These are phyloP conservation scores for Fraxinus paxiana DNA, from an alignment of 305 asterid species.

Conservation along the genomic window DNA sequence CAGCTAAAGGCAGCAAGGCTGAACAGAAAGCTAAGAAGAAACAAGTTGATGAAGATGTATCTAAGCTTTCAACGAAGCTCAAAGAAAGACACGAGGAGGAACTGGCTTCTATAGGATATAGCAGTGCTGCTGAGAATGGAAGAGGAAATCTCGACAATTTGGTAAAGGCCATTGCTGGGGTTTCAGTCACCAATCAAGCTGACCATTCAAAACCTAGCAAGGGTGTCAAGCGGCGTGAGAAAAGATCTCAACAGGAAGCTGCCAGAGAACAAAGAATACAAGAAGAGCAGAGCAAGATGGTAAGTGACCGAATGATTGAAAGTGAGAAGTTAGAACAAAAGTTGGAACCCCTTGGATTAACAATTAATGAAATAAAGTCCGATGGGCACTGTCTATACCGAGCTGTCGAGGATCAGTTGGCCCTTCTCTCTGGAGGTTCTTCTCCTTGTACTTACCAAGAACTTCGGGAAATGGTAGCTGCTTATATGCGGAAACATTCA, in stretches of 20 bases:
- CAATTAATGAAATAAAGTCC: constrained; percentile 75
- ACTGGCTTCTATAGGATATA: constrained; percentile 69
- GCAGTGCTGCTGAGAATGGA: constrained; percentile 28
- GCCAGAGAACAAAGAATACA: constrained; percentile 84
- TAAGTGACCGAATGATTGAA: constrained; percentile 61
- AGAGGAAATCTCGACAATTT: constrained; percentile 63
- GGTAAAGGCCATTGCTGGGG: constrained; percentile 86
- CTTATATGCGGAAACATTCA: constrained; percentile 68
- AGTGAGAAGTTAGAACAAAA: constrained; percentile 57
- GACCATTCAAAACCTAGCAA: constrained; percentile 73
- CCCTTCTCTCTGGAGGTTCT: constrained; percentile 49
- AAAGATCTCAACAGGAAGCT: constrained; percentile 87
- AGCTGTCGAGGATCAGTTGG: constrained; percentile 86
- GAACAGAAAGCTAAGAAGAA: constrained; percentile 96
- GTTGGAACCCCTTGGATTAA: constrained; percentile 73
- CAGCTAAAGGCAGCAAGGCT: constrained; percentile 95
- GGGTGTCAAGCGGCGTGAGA: constrained; percentile 67
- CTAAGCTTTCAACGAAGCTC: constrained; percentile 56
- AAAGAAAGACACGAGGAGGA: constrained; percentile 69
- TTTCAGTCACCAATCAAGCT: constrained; percentile 49
- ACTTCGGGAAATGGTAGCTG: constrained; percentile 76
- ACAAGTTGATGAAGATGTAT: constrained; percentile 85
- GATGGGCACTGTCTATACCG: constrained; percentile 94
- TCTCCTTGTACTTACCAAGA: constrained; percentile 61
- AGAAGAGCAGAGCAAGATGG: constrained; percentile 75